phyloP scores from a whole-genome alignment of 164 flowering plant genomes.

The Liriodendron chinense region DNA sequence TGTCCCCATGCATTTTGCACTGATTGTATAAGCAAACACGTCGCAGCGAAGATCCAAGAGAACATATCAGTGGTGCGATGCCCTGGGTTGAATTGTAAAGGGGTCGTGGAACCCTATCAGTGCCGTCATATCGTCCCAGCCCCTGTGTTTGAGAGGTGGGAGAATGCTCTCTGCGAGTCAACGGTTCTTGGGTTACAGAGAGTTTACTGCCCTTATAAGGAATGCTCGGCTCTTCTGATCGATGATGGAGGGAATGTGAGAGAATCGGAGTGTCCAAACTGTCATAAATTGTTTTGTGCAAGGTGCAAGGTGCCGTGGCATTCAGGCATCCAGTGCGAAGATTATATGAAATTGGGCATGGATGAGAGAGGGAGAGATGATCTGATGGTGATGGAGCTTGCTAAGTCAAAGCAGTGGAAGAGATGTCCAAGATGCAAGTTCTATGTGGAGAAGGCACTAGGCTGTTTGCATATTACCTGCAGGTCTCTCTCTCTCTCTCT shows the following conservation, averaged over 20 bases:
- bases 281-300: conserved; percentile 39
- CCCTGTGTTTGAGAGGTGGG: conserved; percentile 23
- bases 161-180: conserved; percentile 18
- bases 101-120: conserved; percentile 11
- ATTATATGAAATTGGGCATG: conserved; percentile 18
- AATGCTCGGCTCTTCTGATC: conserved; percentile 15
- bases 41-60: conserved; percentile 20
- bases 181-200: conserved; percentile 9
- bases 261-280: conserved; percentile 33
- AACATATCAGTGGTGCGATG: conserved; percentile 14
- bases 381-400: conserved; percentile 36
- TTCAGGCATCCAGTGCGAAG: conserved; percentile 24
- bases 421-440: conserved; percentile 45
- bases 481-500: conserved; percentile 32
- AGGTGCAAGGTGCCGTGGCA: conserved; percentile 41
- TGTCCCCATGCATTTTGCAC: conserved; percentile 21
- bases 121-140: conserved; percentile 13
- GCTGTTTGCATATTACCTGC: conserved; percentile 46
- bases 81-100: conserved; percentile 11
- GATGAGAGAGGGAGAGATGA: conserved; percentile 20
- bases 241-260: conserved; percentile 12
- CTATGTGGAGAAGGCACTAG: conserved; percentile 38
- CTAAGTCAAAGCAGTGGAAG: conserved; percentile 38
- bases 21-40: conserved; percentile 20
- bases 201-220: conserved; percentile 22